phyloP scores from a whole-genome alignment of 805 yeast species.

The Yamadazyma laniorum region DNA sequence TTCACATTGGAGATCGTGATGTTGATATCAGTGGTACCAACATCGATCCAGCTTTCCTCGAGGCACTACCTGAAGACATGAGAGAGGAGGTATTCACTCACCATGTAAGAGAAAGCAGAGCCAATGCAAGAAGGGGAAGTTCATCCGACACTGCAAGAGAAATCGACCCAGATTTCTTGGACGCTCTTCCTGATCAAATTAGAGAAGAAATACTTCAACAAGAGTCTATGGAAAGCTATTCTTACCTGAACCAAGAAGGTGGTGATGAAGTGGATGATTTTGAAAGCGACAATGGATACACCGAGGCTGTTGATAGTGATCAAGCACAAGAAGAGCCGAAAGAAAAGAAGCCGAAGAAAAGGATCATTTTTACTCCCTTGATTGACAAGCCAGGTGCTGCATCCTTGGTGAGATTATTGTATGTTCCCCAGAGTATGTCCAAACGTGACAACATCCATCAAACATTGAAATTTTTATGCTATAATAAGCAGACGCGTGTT shows the following conservation, averaged over 20 bases:
- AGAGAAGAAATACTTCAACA: slow-evolving; percentile 62
- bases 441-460: slow-evolving; percentile 65
- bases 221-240: slow-evolving; percentile 47
- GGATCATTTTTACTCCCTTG: slow-evolving; percentile 56
- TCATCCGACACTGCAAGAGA: slow-evolving; percentile 51
- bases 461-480: slow-evolving; percentile 64
- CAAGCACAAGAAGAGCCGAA: slow-evolving; percentile 14
- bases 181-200: slow-evolving; percentile 71
- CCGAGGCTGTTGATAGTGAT: neutral
- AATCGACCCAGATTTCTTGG: slow-evolving; percentile 75
- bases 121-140: slow-evolving; percentile 43
- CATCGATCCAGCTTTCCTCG: slow-evolving; percentile 86
- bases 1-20: slow-evolving; percentile 69
- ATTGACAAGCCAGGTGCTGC: slow-evolving; percentile 76
- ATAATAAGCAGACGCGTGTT: slow-evolving; percentile 72
- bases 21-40: slow-evolving; percentile 89
- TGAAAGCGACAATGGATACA: slow-evolving; percentile 9
- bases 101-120: slow-evolving; percentile 74
- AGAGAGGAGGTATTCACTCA: slow-evolving; percentile 88
- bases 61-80: slow-evolving; percentile 90
- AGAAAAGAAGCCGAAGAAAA: slow-evolving; percentile 14
- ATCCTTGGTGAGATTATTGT: slow-evolving; percentile 65
- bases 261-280: slow-evolving; percentile 22
- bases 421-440: slow-evolving; percentile 65
- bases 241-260: slow-evolving; percentile 18